Conservation (phyloP, 2,329 filamentous ascomycete genomes). For the Talaromyces sp. region DNA sequence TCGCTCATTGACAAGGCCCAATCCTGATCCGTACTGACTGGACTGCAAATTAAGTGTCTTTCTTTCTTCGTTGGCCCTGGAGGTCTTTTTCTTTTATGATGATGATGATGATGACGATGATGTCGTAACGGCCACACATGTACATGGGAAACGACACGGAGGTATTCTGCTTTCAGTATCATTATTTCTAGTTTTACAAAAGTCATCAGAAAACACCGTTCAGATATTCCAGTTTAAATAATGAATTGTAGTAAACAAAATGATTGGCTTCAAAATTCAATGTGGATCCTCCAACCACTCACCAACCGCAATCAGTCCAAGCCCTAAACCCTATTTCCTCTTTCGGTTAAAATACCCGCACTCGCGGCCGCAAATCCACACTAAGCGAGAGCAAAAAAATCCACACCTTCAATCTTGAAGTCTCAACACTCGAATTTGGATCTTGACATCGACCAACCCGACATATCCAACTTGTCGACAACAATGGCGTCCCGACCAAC, state of each 20-base stretch:
- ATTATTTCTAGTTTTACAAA: background rate
- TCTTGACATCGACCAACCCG: constrained; percentile 37
- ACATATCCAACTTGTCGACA: constrained; percentile 41
- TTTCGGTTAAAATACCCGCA: constrained; percentile 13
- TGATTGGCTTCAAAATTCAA: constrained; percentile 4
- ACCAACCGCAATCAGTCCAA: background rate
- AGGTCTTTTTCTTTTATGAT: background rate
- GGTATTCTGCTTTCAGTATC: background rate
- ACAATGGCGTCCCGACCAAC: constrained; percentile 95
- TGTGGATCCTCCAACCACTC: background rate
- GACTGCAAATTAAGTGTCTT: background rate
- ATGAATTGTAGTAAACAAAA: background rate
- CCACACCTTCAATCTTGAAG: constrained; percentile 28
- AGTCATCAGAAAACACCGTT: background rate
- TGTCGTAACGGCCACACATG: background rate
- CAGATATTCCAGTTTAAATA: background rate
- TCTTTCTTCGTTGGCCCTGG: constrained; percentile 1
- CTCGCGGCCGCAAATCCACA: constrained; percentile 20
- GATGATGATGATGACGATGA: background rate
- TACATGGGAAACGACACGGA: background rate
- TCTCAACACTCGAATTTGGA: constrained; percentile 25
- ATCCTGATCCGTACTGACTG: background rate
- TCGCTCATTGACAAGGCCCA: background rate
- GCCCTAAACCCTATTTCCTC: constrained; percentile 18
- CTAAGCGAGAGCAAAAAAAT: constrained; percentile 44